Conservation (phyloP, 805 yeast genomes). For the Pichia thaimueangensis region DNA sequence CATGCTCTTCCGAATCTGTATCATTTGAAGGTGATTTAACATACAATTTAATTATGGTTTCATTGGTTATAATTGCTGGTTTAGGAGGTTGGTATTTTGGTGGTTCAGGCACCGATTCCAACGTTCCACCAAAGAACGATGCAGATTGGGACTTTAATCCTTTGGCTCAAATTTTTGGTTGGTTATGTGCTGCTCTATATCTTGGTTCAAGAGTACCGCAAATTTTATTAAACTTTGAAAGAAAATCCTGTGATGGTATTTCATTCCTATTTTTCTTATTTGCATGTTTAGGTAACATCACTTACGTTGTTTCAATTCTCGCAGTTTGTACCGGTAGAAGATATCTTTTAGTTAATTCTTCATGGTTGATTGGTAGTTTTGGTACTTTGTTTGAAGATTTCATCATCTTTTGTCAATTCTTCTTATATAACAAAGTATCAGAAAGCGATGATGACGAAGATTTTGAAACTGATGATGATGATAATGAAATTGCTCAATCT, state of each 20-base stretch:
- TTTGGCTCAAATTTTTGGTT: slow-evolving; percentile 83
- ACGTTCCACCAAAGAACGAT: slow-evolving; percentile 28
- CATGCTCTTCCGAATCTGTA: neutral
- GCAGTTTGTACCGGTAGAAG: slow-evolving; percentile 63
- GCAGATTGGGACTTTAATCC: slow-evolving; percentile 56
- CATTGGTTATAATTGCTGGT: slow-evolving; percentile 69
- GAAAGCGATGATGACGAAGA: neutral
- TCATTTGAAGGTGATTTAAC: slow-evolving; percentile 23
- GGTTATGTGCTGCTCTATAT: slow-evolving; percentile 67
- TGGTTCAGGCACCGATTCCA: slow-evolving; percentile 15
- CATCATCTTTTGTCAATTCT: slow-evolving; percentile 79
- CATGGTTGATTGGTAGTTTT: slow-evolving; percentile 88
- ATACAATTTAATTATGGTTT: slow-evolving; percentile 47
- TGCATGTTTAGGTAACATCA: slow-evolving; percentile 90
- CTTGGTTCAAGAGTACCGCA: slow-evolving; percentile 92
- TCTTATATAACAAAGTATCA: slow-evolving; percentile 48
- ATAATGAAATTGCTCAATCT: slow-evolving; percentile 12
- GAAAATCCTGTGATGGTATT: slow-evolving; percentile 93
- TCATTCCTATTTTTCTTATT: slow-evolving; percentile 89
- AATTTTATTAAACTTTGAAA: slow-evolving; percentile 71
- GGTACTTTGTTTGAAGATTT: slow-evolving; percentile 85
- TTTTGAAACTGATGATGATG: slow-evolving; percentile 13
- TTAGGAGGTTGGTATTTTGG: slow-evolving; percentile 78
- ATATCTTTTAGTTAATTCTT: slow-evolving; percentile 73
- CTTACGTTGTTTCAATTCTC: slow-evolving; percentile 82